phyloP scores from a whole-genome alignment of 192 early-diverging fungal genomes.

The Coemansia sp. region DNA sequence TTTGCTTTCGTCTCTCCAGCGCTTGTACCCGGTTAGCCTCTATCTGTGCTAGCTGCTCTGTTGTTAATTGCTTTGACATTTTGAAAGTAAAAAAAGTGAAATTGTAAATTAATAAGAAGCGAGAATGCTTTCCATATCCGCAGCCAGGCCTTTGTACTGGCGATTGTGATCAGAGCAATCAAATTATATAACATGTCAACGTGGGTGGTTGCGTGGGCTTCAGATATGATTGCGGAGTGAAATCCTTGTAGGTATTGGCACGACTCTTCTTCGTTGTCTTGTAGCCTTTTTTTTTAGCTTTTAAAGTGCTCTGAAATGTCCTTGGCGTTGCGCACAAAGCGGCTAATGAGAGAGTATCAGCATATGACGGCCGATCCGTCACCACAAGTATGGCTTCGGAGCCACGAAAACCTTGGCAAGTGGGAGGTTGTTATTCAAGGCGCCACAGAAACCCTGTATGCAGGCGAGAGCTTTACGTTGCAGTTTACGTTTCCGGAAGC shows the following conservation, averaged over 20 bases:
- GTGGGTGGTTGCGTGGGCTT: too few relatives aligned
- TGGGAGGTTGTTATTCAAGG: slow-evolving; percentile 69
- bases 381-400: slow-evolving; percentile 13
- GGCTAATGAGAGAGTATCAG: slow-evolving; percentile 39
- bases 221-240: neutral
- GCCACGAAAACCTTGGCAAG: slow-evolving; percentile 28
- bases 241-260: neutral
- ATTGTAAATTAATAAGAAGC: too few relatives aligned
- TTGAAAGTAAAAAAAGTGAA: neutral
- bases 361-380: slow-evolving; percentile 24
- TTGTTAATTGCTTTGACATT: slow-evolving; percentile 44
- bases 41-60: slow-evolving; percentile 50
- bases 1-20: slow-evolving; percentile 32
- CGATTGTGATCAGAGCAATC: neutral
- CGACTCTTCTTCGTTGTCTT: neutral
- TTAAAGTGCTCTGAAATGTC: neutral
- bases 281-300: neutral
- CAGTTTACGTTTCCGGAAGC: slow-evolving; percentile 70
- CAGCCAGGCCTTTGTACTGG: neutral
- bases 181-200: neutral
- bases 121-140: neutral
- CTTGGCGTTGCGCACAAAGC: slow-evolving; percentile 12
- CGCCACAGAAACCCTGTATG: slow-evolving; percentile 69
- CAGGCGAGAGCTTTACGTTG: slow-evolving; percentile 57
- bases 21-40: slow-evolving; percentile 58